A percentile compares a stretch with the other conserved stretches of the same genome.
These are phyloP conservation scores for Hanseniaspora nectarophila DNA, from an alignment of 805 yeast genomes.

Conservation along the genomic window DNA sequence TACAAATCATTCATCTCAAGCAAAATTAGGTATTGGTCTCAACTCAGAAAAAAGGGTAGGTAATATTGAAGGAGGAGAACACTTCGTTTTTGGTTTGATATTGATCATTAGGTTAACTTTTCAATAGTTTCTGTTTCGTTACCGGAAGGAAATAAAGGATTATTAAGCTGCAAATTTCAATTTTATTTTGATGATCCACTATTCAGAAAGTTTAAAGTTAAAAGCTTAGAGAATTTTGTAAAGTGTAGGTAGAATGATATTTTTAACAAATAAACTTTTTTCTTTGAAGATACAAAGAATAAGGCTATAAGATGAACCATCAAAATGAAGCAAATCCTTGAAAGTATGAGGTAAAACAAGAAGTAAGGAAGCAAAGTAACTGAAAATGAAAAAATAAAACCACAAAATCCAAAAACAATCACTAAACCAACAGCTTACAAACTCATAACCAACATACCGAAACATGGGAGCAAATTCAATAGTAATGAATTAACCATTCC, in stretches of 20 bases:
- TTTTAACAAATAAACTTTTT: not conserved
- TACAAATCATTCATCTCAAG: not conserved
- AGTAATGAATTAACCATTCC: too few relatives aligned
- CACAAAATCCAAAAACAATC: not conserved
- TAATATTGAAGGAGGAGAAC: not conserved
- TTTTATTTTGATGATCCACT: not conserved
- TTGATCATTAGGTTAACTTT: not conserved
- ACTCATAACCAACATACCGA: too few relatives aligned
- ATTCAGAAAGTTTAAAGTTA: not conserved
- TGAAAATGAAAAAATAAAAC: not conserved
- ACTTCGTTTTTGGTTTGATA: not conserved
- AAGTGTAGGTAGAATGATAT: conserved; percentile 1
- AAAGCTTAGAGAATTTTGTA: not conserved
- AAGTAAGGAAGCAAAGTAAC: not conserved
- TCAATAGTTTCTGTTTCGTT: not conserved
- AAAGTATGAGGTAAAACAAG: not conserved
- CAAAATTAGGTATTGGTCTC: too few relatives aligned
- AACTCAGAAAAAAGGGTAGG: too few relatives aligned
- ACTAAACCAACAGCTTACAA: not conserved
- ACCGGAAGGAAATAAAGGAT: not conserved
- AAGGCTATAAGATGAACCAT: not conserved
- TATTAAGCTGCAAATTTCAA: not conserved
- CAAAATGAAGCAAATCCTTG: not conserved
- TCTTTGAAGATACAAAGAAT: not conserved
- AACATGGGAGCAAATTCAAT: too few relatives aligned